Conservation (phyloP, 2,329 filamentous ascomycete species). For the Taxawa tesnikishii region DNA sequence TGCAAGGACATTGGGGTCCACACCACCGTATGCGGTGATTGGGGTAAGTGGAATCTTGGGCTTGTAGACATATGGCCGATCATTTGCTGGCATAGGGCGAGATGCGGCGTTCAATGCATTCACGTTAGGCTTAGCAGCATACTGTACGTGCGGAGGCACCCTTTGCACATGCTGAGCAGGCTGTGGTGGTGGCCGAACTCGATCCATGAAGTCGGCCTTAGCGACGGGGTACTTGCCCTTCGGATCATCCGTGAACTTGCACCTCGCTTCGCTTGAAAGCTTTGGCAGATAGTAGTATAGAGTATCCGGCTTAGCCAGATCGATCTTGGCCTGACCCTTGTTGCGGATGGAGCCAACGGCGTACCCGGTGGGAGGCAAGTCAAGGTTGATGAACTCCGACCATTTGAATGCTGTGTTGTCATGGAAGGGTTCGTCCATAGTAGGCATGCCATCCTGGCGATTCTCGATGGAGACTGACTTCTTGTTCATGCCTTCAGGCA, state of each 20-base stretch:
- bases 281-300: constrained; percentile 83
- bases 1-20: constrained; percentile 15
- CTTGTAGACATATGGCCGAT: constrained; percentile 26
- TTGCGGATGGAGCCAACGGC: constrained; percentile 18
- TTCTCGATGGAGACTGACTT: constrained; percentile 33
- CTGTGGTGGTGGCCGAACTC: constrained; percentile 36
- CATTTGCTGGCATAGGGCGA: constrained; percentile 4
- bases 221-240: constrained; percentile 48
- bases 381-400: constrained; percentile 58
- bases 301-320: constrained; percentile 60
- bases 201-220: constrained; percentile 61
- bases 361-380: constrained; percentile 25
- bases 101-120: not conserved
- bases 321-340: constrained; percentile 50
- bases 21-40: constrained; percentile 9
- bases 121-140: not conserved
- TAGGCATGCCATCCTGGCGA: constrained; percentile 36
- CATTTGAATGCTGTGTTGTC: constrained; percentile 34
- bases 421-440: constrained; percentile 33
- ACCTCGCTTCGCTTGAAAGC: constrained; percentile 77
- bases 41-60: constrained; percentile 18
- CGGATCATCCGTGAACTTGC: constrained; percentile 79
- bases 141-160: constrained; percentile 2
- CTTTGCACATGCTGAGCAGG: constrained; percentile 7
- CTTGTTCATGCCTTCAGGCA: constrained; percentile 45